phyloP scores from a whole-genome alignment of 768 basidiomycete species.

The Russula olivacea region DNA sequence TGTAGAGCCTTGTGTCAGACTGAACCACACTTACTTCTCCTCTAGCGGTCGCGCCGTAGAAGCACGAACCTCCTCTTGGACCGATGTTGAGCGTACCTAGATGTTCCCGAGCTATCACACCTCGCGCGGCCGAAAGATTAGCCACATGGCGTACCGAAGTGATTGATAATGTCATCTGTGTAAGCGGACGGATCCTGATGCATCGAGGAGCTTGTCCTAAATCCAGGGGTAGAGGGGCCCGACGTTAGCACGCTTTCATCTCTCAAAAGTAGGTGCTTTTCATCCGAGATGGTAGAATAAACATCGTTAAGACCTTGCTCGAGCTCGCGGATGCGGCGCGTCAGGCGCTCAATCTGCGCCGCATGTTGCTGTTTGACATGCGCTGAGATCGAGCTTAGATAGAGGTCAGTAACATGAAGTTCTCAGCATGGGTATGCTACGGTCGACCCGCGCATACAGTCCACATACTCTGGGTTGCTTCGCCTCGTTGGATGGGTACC shows the following conservation, averaged over 20 bases:
- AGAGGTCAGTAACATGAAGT: background rate
- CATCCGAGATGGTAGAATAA: constrained; percentile 21
- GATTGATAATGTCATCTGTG: constrained; percentile 41
- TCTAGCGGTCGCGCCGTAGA: constrained; percentile 60
- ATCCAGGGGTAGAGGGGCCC: background rate
- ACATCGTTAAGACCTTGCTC: constrained; percentile 19
- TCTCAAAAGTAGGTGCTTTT: constrained; percentile 19
- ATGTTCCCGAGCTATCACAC: background rate
- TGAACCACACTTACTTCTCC: constrained; percentile 46
- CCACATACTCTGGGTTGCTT: constrained; percentile 44
- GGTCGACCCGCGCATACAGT: background rate
- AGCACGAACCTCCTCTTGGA: constrained; percentile 47
- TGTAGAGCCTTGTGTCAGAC: constrained; percentile 22
- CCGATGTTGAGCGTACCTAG: constrained; percentile 55
- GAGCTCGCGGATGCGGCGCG: constrained; percentile 20
- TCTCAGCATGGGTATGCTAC: no score
- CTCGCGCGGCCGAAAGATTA: background rate
- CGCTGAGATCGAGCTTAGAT: constrained; percentile 48
- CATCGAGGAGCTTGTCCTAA: background rate
- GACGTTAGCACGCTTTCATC: background rate
- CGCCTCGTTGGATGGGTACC: constrained; percentile 54
- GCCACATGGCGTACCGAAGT: constrained; percentile 38
- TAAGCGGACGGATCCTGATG: background rate
- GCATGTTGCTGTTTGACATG: constrained; percentile 56
- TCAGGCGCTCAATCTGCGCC: constrained; percentile 20